Percentiles rank a stretch among this genome's conserved stretches.
phyloP scores from a whole-genome alignment of 345 rosid species.

The Citrus maxima region DNA sequence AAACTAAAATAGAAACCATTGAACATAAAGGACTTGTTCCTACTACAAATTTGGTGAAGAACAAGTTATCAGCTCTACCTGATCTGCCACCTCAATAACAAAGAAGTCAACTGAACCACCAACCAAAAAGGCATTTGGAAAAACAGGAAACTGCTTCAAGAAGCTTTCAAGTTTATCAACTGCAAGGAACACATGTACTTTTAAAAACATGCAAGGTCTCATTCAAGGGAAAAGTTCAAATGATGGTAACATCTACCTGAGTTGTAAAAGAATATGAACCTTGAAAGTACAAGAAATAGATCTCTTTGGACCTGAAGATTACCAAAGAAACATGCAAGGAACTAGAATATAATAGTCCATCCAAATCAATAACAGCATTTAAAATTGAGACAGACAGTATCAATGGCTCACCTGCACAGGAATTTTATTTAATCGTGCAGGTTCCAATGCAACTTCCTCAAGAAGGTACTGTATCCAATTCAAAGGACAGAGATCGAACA shows the following conservation, averaged over 20 bases:
- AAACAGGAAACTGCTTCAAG: conserved; percentile 67
- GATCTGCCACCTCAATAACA: conserved; percentile 92
- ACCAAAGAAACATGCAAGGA: not conserved
- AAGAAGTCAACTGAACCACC: conserved; percentile 89
- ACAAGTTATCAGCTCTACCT: conserved; percentile 43
- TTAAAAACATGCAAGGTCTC: not conserved
- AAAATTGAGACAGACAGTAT: not conserved
- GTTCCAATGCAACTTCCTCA: conserved; percentile 79
- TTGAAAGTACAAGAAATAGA: conserved; percentile 73
- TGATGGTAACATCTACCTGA: conserved; percentile 45
- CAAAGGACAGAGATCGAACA: not conserved
- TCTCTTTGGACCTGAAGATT: conserved; percentile 79
- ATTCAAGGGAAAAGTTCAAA: not conserved
- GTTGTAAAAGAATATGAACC: conserved; percentile 88
- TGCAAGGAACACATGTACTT: conserved; percentile 31
- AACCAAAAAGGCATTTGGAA: conserved; percentile 82
- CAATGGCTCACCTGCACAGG: conserved; percentile 64
- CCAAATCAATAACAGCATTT: not conserved
- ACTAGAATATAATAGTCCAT: not conserved
- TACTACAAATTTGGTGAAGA: not conserved
- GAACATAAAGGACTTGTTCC: not conserved
- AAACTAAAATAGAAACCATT: no score
- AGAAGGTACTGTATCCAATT: conserved; percentile 69
- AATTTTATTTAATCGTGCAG: conserved; percentile 57
- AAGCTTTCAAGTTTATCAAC: conserved; percentile 77